phyloP scores from a whole-genome alignment of 768 basidiomycete species.

The Mycena galericulata region DNA sequence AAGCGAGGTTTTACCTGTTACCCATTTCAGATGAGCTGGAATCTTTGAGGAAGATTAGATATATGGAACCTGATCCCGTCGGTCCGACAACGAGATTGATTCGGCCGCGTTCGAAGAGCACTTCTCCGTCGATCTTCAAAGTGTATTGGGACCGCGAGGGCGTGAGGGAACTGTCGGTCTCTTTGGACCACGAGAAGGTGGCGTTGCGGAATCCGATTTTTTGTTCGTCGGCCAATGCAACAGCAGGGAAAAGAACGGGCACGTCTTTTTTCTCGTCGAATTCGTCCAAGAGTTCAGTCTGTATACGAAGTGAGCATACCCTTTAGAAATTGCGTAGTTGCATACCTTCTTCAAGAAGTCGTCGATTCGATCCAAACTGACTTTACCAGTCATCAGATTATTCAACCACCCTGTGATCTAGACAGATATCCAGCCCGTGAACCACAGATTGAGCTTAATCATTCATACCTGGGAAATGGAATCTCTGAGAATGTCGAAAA shows the following conservation, averaged over 20 bases:
- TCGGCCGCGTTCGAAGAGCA: slow-evolving; percentile 63
- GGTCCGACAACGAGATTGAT: slow-evolving; percentile 73
- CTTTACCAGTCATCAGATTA: slow-evolving; percentile 57
- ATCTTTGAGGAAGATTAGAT: slow-evolving; percentile 43
- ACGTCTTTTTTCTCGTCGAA: slow-evolving; percentile 45
- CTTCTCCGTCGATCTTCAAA: slow-evolving; percentile 61
- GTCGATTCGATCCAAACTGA: slow-evolving; percentile 69
- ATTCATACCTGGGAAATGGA: neutral
- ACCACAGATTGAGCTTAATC: neutral
- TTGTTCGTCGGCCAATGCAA: slow-evolving; percentile 35
- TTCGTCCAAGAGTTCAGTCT: slow-evolving; percentile 63
- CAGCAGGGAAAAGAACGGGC: slow-evolving; percentile 10
- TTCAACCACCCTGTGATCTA: slow-evolving; percentile 22
- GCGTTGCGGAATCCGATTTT: slow-evolving; percentile 66
- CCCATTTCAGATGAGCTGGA: slow-evolving; percentile 52
- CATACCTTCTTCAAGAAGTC: slow-evolving; percentile 55
- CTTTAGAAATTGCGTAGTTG: neutral
- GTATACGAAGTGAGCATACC: neutral
- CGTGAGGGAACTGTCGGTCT: slow-evolving; percentile 41
- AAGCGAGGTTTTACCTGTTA: slow-evolving; percentile 72
- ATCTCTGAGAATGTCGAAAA: slow-evolving; percentile 60
- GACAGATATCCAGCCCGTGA: neutral
- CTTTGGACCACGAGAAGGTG: slow-evolving; percentile 66
- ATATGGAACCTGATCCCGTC: slow-evolving; percentile 51
- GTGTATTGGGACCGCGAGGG: slow-evolving; percentile 59